Evolutionary conservation across 805 yeast species (phyloP).

Genomic region (Maudiozyma bulderi): DNA sequence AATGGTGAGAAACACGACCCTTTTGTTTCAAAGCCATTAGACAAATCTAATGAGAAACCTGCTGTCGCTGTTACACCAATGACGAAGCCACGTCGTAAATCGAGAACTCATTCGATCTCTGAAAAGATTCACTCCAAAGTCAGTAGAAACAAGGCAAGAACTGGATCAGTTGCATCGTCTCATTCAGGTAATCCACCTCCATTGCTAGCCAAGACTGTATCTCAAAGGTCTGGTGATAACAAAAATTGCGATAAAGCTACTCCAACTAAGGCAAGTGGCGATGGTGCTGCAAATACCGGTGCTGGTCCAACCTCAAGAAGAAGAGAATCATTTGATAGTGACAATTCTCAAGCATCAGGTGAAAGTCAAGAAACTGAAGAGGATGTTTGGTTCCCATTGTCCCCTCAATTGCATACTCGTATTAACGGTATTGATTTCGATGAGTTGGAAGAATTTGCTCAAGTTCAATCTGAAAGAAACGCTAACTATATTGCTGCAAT

Average conservation of each 20-base stretch:
- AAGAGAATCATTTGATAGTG: conserved; percentile 40
- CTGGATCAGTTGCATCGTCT: neutral
- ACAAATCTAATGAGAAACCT: neutral
- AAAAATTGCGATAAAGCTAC: neutral
- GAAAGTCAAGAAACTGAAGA: conserved; percentile 88
- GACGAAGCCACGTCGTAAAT: neutral
- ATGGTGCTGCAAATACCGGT: neutral
- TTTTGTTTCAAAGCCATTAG: neutral
- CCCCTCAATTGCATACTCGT: conserved; percentile 47
- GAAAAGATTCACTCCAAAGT: neutral
- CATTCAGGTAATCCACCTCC: neutral
- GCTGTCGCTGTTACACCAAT: neutral
- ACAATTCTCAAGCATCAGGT: conserved; percentile 66
- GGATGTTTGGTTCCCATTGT: conserved; percentile 95
- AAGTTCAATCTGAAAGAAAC: conserved; percentile 45
- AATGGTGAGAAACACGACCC: neutral
- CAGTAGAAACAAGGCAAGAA: neutral
- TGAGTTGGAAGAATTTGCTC: conserved; percentile 76
- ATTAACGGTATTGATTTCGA: conserved; percentile 81
- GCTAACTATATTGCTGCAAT: conserved; percentile 26
- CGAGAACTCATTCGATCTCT: conserved; percentile 1
- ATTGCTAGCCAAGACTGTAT: neutral
- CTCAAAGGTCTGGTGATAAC: conserved; percentile 1
- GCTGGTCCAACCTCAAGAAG: conserved; percentile 6
- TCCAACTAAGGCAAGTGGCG: neutral